phyloP scores from a whole-genome alignment of 148 eudicot species.

The Rhododendron ovatum region DNA sequence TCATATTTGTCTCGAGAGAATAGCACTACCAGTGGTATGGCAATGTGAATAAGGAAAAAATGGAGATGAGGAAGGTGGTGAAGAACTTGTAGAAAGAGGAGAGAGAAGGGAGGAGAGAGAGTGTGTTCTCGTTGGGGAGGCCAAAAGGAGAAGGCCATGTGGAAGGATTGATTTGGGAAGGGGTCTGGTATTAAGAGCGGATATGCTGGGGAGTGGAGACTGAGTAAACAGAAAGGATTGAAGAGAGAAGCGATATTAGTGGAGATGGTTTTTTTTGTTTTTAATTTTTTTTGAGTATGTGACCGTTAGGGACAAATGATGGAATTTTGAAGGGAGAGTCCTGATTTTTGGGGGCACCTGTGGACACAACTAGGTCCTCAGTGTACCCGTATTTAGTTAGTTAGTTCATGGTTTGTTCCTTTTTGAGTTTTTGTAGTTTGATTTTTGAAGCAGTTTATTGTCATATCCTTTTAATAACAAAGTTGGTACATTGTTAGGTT shows the following conservation, averaged over 20 bases:
- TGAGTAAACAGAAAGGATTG: constrained; percentile 31
- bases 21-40: not conserved
- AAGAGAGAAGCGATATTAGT: constrained; percentile 27
- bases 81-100: constrained; percentile 1
- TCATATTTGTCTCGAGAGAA: constrained; percentile 34
- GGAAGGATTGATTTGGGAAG: constrained; percentile 19
- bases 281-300: constrained; percentile 26
- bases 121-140: not conserved
- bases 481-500: not conserved
- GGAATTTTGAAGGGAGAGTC: constrained; percentile 11
- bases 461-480: not conserved
- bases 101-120: not conserved
- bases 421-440: not conserved
- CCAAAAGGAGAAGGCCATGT: not conserved
- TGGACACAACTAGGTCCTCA: constrained; percentile 5
- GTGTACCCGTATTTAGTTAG: not conserved
- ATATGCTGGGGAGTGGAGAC: constrained; percentile 38
- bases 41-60: not conserved
- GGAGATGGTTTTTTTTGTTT: constrained; percentile 18
- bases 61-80: not conserved
- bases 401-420: not conserved
- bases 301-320: constrained; percentile 28
- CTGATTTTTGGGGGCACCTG: constrained; percentile 32
- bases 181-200: constrained; percentile 28
- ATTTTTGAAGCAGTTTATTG: not conserved